Conservation (phyloP, 1,139 yeast genomes). For the Kazachstania sp. region DNA sequence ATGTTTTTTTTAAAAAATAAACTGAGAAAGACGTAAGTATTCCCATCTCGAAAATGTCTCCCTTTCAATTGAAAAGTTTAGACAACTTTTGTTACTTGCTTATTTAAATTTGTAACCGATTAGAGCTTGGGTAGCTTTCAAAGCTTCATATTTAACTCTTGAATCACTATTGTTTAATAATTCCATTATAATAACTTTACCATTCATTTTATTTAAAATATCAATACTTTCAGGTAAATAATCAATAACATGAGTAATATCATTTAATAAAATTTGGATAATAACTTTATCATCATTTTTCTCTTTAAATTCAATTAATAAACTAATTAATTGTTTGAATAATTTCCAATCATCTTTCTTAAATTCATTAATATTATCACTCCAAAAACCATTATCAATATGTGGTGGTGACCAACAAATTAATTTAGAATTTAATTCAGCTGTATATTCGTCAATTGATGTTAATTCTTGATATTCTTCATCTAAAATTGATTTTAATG, state of each 20-base stretch:
- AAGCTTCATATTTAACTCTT: constrained; percentile 89
- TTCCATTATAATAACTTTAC: constrained; percentile 75
- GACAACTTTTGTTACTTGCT: neutral
- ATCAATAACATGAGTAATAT: constrained; percentile 64
- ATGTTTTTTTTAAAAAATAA: neutral
- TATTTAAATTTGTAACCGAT: constrained; percentile 60
- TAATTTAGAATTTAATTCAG: constrained; percentile 71
- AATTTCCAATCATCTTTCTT: constrained; percentile 70
- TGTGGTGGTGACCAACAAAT: constrained; percentile 94
- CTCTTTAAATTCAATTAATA: constrained; percentile 34
- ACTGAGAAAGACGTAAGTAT: no score
- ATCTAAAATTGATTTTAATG: constrained; percentile 50
- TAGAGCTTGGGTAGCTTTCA: constrained; percentile 85
- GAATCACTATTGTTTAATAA: constrained; percentile 75
- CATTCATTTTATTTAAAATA: constrained; percentile 42
- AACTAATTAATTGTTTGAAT: constrained; percentile 45
- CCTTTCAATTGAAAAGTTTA: neutral
- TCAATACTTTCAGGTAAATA: constrained; percentile 44
- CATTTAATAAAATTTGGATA: constrained; percentile 42
- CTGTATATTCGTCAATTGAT: constrained; percentile 84
- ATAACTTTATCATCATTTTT: constrained; percentile 25
- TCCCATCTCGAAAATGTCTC: neutral
- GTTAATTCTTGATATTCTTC: constrained; percentile 73
- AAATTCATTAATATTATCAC: constrained; percentile 67
- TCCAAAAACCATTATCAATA: constrained; percentile 80